Evolutionary conservation across 2,329 filamentous ascomycete species (phyloP), one percentile per base, ranked within the genome.

Genomic region (Fusarium pseudoanthophilum): DNA sequence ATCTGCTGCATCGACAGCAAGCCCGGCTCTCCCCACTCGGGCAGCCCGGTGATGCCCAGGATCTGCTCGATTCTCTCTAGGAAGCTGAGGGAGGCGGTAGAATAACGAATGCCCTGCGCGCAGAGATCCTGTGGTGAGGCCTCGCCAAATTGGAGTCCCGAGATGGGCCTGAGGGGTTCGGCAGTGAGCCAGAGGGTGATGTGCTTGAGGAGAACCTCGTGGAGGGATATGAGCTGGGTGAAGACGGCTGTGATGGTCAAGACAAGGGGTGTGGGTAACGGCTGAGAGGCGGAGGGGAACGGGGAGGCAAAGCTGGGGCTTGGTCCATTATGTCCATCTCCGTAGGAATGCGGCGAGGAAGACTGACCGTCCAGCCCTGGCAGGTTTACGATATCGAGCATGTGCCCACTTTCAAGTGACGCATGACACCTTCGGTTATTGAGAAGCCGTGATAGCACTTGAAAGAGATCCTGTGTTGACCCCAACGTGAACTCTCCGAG

Each of bases 221-320:
- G 2, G 24, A 45, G 42, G 11, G 42, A 45, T 20, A 45, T 26
- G 42, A 45, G 11, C 24, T 45, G 42, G 18, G 42, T 26, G 24
- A 45, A 45, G 24, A 45, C 42, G 5, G 24, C 24, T 45, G 42
- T 9, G 42, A 45, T 45, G 16, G 42, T 45, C 11, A 45, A 45
- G 0, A 20, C 7, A 14, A 45, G 42, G 13, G 42, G 42, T 1
- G 42, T 11, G 4, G 4, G 5, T 5, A 20, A 9, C 11, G 42
- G 42, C 42, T 6, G 16, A 26, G 42, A 45, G 16, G 42, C 24
- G 16, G 42, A 45, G 20, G 42, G 3, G 16, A 20, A 9, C 5
- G 42, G 7, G 24, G 16, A 18, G 4, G 42, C 42, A 24, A 43
- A 1, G 16, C 1, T 24, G 15, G 15, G 42, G 0, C 15, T 43